These are phyloP conservation scores for Tilletia indica DNA, from an alignment of 1,284 basidiomycete genomes.

Conservation along the genomic window DNA sequence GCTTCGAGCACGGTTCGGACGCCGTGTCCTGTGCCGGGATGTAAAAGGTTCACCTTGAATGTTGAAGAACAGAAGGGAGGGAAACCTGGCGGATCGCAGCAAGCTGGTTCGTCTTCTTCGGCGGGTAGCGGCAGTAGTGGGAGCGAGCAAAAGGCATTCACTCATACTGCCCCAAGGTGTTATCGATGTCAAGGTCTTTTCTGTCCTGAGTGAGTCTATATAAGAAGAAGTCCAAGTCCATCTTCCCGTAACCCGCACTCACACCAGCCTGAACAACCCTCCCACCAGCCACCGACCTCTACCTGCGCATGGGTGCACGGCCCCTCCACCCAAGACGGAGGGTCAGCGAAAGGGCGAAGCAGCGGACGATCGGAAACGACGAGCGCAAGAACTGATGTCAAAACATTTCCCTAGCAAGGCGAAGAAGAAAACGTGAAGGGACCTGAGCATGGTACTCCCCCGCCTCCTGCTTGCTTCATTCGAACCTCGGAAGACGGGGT, in stretches of 20 bases:
- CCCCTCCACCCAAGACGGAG: slow-evolving; percentile 37
- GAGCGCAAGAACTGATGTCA: slow-evolving; percentile 40
- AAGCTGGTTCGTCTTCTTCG: background rate
- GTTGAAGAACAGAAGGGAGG: slow-evolving; percentile 17
- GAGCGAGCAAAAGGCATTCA: slow-evolving; percentile 22
- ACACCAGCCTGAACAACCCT: background rate
- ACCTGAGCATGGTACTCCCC: too few species aligned
- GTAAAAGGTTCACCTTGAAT: slow-evolving; percentile 41
- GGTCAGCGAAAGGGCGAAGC: slow-evolving; percentile 40
- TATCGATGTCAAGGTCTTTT: slow-evolving; percentile 41
- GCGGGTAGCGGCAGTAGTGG: background rate
- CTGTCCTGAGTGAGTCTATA: slow-evolving; percentile 29
- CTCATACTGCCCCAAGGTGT: slow-evolving; percentile 41
- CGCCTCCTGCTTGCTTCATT: too few species aligned
- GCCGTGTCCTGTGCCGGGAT: slow-evolving; percentile 43
- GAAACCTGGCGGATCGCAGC: background rate
- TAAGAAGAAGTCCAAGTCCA: background rate
- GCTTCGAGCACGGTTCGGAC: slow-evolving; percentile 25
- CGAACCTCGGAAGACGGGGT: too few species aligned
- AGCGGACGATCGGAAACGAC: slow-evolving; percentile 42
- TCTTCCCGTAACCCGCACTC: too few species aligned
- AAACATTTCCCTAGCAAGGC: slow-evolving; percentile 39
- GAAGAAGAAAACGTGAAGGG: slow-evolving; percentile 8
- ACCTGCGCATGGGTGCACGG: slow-evolving; percentile 35
- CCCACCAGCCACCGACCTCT: slow-evolving; percentile 34